Evolutionary conservation across 257 asterid genomes (phyloP), one percentile per base, ranked within the genome.

Genomic region (Penstemon barbatus): DNA sequence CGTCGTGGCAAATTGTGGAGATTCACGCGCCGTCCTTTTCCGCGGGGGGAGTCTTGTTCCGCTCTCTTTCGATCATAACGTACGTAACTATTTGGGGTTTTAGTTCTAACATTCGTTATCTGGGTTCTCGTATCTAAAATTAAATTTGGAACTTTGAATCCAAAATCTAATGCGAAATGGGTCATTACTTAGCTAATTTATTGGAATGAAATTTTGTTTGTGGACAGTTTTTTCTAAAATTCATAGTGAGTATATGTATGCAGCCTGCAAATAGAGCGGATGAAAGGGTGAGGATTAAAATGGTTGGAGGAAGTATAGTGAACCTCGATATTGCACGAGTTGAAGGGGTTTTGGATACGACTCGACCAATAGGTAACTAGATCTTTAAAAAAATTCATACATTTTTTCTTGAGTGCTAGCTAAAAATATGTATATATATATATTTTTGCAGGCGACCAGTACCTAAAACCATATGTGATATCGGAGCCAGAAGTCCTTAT

Each of bases 1-100:
- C 40, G 43, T 86, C 4, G 84, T 80, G 2, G 86, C 83, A 4
- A 87, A 87, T 61, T 86, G 96, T 62, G 97, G 97, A 5, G 96
- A 90, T 41, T 90, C 97, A 7, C 96, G 97, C 25, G 96, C 97
- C 61, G 81, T 87, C 49, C 90, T 90, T 0, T 82, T 76, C 70
- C 86, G 97, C 4, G 66, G 61, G 56, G 85, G 89, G 6, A 70
- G 61, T 0, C 70, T 86, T 3, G 11, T 84, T n/a, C 97, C 94
- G 0, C 90, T 90, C 44, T 71, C 90, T 4, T 58, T 65, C 39
- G 97, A 90, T 66, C 97, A 90, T 57, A 90, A 15, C 18, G 18
- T 15, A 15, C 18, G 18, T 15, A 15, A 15, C 18, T 15, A 15
- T n/a, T n/a, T n/a, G n/a, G n/a, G n/a, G n/a, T n/a, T n/a, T n/a